phyloP scores from a whole-genome alignment of 2,329 filamentous ascomycete species.

The Xylaria sp. region DNA sequence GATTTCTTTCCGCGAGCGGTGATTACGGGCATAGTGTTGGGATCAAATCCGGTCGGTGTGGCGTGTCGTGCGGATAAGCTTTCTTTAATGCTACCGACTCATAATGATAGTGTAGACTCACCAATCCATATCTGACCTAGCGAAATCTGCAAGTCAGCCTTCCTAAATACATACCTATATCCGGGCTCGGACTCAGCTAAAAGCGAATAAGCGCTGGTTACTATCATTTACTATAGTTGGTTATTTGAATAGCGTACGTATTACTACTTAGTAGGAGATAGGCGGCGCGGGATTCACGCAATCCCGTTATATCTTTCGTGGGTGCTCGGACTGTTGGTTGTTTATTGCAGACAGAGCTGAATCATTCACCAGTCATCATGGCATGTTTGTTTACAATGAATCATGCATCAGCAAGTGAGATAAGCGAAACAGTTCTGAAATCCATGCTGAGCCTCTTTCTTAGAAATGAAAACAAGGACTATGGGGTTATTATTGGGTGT shows the following conservation, averaged over 20 bases:
- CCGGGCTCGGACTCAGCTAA: background rate
- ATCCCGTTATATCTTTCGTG: slow-evolving; percentile 2
- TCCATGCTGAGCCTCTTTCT: background rate
- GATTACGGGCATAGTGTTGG: background rate
- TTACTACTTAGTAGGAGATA: no score
- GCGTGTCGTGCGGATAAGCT: background rate
- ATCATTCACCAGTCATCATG: background rate
- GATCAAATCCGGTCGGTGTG: slow-evolving; percentile 1
- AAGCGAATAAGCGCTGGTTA: background rate
- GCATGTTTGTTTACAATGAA: background rate
- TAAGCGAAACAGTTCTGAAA: background rate
- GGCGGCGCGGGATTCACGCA: background rate
- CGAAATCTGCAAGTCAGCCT: background rate
- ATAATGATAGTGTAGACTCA: no score
- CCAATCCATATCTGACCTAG: no score
- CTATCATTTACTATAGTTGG: background rate
- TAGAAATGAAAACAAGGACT: background rate
- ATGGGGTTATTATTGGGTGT: no score
- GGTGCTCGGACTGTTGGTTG: background rate
- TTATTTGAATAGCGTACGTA: background rate
- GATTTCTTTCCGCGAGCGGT: background rate
- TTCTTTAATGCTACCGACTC: background rate
- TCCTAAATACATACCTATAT: no score
- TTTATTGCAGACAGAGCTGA: background rate
- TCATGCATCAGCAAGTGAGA: slow-evolving; percentile 1